Evolutionary conservation across 176 grass and related monocot species (phyloP).

Genomic region (Musa itinerans): DNA sequence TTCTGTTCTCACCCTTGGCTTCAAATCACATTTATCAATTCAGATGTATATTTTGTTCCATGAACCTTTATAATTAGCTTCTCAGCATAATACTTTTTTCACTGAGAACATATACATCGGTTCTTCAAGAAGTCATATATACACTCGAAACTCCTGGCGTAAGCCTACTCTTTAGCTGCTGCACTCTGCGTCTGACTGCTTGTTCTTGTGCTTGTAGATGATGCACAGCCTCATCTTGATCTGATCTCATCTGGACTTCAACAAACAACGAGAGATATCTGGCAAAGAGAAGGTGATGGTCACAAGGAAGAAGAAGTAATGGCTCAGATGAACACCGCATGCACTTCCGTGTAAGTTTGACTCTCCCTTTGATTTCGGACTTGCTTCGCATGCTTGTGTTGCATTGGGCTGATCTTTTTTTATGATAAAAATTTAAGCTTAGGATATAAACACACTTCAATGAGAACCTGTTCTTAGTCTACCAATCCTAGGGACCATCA

Average conservation of each 20-base stretch:
- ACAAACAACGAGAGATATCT: neutral
- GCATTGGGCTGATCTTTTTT: neutral
- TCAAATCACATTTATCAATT: too few species aligned
- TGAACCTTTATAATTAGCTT: too few species aligned
- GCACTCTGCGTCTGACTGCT: neutral
- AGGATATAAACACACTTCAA: too few species aligned
- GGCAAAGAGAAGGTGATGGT: neutral
- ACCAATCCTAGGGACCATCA: neutral
- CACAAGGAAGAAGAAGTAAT: neutral
- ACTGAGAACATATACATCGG: too few species aligned
- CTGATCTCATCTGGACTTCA: neutral
- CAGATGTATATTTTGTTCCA: too few species aligned
- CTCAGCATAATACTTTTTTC: too few species aligned
- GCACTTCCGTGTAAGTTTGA: too few species aligned
- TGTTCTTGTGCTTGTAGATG: neutral
- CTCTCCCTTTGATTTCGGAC: too few species aligned
- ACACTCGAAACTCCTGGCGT: neutral
- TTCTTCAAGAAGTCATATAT: too few species aligned
- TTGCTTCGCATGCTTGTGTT: too few species aligned
- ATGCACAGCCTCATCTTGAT: neutral
- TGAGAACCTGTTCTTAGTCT: neutral
- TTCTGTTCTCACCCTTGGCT: too few species aligned
- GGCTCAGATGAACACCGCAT: neutral
- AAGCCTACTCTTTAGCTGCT: neutral
- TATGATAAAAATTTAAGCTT: too few species aligned